A percentile compares a stretch with the other conserved stretches of the same genome.
Evolutionary conservation across 352 stramenopile species (phyloP).

Genomic region (Phytophthora multivora): DNA sequence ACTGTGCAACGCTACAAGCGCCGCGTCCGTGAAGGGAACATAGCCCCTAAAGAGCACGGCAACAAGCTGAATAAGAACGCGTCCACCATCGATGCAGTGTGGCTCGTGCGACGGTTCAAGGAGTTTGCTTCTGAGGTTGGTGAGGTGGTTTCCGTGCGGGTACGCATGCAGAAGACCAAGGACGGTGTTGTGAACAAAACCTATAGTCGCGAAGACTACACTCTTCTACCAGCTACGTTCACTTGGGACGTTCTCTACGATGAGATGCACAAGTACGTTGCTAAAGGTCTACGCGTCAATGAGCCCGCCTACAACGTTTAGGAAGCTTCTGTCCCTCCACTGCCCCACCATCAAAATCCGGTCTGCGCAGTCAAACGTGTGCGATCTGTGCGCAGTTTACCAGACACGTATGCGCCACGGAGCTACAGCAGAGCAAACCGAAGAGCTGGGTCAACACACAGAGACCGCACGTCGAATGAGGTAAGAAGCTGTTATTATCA

Average conservation of each 20-base stretch:
- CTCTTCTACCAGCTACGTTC: background rate
- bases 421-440: slow-evolving; percentile 7
- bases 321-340: background rate
- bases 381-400: slow-evolving; percentile 14
- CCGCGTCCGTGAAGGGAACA: background rate
- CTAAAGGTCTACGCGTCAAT: background rate
- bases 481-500: too few relatives aligned
- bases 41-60: background rate
- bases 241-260: background rate
- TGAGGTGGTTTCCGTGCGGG: background rate
- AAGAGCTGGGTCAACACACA: slow-evolving; percentile 16
- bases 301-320: background rate
- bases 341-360: slow-evolving; percentile 11
- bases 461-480: too few relatives aligned
- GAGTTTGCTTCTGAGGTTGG: background rate
- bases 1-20: background rate
- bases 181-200: too few relatives aligned
- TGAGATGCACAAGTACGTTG: too few relatives aligned
- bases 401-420: background rate
- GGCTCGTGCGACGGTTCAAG: background rate
- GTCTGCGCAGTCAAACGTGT: slow-evolving; percentile 11
- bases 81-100: background rate
- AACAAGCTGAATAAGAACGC: background rate
- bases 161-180: background rate
- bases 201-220: background rate